phyloP scores from a whole-genome alignment of 257 asterid species.

The Solanum pinnatisectum region DNA sequence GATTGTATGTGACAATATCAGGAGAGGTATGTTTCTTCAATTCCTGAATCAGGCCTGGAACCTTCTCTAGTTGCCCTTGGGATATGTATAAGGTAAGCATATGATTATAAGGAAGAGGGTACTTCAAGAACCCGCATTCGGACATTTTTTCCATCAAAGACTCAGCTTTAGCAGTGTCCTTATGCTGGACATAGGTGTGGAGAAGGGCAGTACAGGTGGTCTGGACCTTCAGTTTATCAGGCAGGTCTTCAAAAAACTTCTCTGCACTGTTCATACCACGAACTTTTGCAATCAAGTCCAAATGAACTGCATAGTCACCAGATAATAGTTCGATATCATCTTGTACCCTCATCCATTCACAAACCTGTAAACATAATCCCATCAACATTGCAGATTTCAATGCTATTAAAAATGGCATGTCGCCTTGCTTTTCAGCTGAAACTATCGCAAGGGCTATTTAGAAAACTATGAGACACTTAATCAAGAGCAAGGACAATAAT shows the following conservation, averaged over 20 bases:
- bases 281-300: constrained; percentile 80
- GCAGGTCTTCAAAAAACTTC: constrained; percentile 77
- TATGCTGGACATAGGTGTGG: constrained; percentile 69
- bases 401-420: not conserved
- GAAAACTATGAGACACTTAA: not conserved
- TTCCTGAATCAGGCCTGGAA: constrained; percentile 42
- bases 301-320: constrained; percentile 90
- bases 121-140: constrained; percentile 55
- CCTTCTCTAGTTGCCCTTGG: constrained; percentile 51
- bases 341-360: constrained; percentile 88
- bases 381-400: not conserved
- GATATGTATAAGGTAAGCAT: constrained; percentile 72
- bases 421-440: not conserved
- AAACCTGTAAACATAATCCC: constrained; percentile 36
- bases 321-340: constrained; percentile 66
- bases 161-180: constrained; percentile 56
- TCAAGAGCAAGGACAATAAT: not conserved
- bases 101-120: constrained; percentile 84
- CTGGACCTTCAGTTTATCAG: constrained; percentile 61
- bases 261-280: constrained; percentile 83
- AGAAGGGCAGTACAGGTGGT: constrained; percentile 80
- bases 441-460: not conserved
- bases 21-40: constrained; percentile 67
- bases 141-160: constrained; percentile 77
- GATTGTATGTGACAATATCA: constrained; percentile 74